Evolutionary conservation across 306 rosid species (phyloP).

Genomic region (Begonia peltatifolia): DNA sequence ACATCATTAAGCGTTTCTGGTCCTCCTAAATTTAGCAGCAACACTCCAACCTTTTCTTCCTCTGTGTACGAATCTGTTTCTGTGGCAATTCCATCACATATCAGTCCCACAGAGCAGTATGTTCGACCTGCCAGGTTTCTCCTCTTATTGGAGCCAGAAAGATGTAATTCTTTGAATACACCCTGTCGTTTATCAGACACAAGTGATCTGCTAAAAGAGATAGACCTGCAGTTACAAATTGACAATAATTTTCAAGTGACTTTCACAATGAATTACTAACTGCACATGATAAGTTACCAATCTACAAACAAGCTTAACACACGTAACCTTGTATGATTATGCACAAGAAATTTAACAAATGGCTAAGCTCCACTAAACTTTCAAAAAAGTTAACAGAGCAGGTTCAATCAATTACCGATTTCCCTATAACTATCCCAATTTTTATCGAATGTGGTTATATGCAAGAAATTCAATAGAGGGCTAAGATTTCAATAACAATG

Average conservation of each 20-base stretch:
- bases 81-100: constrained; percentile 25
- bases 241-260: too few relatives aligned
- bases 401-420: too few relatives aligned
- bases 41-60: constrained; percentile 86
- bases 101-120: constrained; percentile 17
- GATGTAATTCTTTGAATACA: background rate
- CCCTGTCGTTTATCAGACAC: background rate
- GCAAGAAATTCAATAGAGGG: too few relatives aligned
- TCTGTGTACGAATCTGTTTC: constrained; percentile 28
- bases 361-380: too few relatives aligned
- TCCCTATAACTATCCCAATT: too few relatives aligned
- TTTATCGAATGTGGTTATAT: too few relatives aligned
- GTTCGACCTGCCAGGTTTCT: background rate
- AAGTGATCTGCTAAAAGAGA: background rate
- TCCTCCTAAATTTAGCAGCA: constrained; percentile 94
- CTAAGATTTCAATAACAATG: too few relatives aligned
- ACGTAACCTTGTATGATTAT: background rate
- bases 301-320: background rate
- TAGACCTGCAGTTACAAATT: background rate
- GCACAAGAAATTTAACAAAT: background rate
- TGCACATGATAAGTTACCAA: too few relatives aligned
- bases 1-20: constrained; percentile 92
- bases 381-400: too few relatives aligned
- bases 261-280: too few relatives aligned
- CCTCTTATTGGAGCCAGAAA: constrained; percentile 1